phyloP scores from a whole-genome alignment of 2,329 filamentous ascomycete species.

The Daldinia sp. region DNA sequence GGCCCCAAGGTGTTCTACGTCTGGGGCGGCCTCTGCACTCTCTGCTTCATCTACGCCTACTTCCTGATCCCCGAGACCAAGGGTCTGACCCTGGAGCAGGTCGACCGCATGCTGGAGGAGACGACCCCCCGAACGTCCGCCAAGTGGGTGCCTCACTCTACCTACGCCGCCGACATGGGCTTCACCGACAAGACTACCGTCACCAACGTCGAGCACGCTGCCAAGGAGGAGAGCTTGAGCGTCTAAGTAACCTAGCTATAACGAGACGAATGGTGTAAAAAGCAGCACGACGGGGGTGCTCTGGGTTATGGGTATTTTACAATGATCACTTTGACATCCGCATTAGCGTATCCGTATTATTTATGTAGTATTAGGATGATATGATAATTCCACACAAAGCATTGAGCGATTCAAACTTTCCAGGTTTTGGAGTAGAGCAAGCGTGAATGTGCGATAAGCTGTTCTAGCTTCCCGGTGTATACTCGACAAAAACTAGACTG shows the following conservation, averaged over 20 bases:
- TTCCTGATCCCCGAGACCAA: constrained; percentile 81
- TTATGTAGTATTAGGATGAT: constrained; percentile 3
- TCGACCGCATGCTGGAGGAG: constrained; percentile 92
- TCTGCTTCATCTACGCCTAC: constrained; percentile 73
- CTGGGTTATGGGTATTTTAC: constrained; percentile 4
- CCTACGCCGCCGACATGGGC: constrained; percentile 72
- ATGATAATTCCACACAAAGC: constrained; percentile 10
- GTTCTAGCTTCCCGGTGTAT: background rate
- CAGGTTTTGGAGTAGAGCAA: background rate
- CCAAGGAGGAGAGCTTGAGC: constrained; percentile 37
- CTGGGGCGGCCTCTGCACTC: constrained; percentile 76
- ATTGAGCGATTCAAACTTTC: constrained; percentile 3
- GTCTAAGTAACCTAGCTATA: background rate
- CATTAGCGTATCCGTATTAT: constrained; percentile 15
- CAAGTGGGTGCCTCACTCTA: constrained; percentile 79
- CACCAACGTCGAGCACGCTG: constrained; percentile 43
- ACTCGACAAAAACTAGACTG: too few relatives aligned
- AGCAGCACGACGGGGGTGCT: constrained; percentile 7
- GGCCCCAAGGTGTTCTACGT: constrained; percentile 79
- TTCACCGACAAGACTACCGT: constrained; percentile 54
- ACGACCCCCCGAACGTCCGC: constrained; percentile 79
- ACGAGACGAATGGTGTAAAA: background rate
- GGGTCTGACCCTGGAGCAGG: constrained; percentile 81
- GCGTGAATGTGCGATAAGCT: background rate
- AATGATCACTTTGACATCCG: constrained; percentile 15